Evolutionary conservation across 1,284 basidiomycete species (phyloP).

Genomic region (Trametes sp.): DNA sequence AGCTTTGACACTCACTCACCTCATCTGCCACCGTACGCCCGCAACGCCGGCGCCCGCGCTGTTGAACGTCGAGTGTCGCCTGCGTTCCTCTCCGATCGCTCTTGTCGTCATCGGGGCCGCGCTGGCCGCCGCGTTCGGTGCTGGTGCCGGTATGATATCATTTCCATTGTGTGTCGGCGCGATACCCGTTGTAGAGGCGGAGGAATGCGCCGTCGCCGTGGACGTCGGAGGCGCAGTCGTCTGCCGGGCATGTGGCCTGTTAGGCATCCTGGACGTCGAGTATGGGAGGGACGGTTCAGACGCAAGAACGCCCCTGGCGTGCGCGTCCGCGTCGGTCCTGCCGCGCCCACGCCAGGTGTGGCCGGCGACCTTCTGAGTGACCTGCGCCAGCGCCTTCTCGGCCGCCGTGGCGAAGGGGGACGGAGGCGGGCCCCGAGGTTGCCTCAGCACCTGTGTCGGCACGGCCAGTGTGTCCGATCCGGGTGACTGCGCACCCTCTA

Average conservation of each 20-base stretch:
- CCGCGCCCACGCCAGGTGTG: conserved; percentile 15
- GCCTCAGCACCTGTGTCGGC: conserved; percentile 1
- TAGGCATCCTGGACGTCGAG: conserved; percentile 7
- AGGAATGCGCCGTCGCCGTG: not conserved
- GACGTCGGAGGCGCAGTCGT: conserved; percentile 9
- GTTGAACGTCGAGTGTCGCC: conserved; percentile 16
- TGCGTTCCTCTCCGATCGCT: not conserved
- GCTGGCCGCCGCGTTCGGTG: not conserved
- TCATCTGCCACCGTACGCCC: conserved; percentile 6
- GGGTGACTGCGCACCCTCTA: not conserved
- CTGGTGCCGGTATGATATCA: too few relatives aligned
- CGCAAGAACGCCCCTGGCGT: too few relatives aligned
- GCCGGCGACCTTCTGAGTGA: not conserved
- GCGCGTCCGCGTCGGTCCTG: not conserved
- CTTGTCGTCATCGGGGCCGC: not conserved
- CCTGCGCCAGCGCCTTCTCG: not conserved
- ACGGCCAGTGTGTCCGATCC: not conserved
- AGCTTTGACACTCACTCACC: not conserved
- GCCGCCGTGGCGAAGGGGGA: conserved; percentile 1
- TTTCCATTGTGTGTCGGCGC: too few relatives aligned
- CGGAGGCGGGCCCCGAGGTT: conserved; percentile 13
- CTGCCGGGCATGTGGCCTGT: conserved; percentile 7
- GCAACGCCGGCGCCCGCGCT: not conserved
- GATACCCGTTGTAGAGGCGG: not conserved
- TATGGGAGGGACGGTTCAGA: not conserved